Base-by-base conservation (phyloP, 1,284 basidiomycete species). In the Schizophyllum amplum region DNA sequence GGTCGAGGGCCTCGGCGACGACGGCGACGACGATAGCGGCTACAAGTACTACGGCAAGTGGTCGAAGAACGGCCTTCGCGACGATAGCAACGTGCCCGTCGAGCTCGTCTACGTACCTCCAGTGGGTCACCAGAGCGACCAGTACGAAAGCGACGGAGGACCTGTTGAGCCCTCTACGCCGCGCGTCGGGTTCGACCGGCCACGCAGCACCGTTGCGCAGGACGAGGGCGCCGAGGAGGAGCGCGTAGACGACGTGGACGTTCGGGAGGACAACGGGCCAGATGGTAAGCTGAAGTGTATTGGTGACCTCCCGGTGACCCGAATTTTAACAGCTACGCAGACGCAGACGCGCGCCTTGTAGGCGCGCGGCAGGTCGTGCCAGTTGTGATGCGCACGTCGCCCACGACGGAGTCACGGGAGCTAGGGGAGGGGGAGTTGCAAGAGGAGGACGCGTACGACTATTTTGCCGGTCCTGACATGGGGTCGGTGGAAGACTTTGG, bases 101-200 rank as follows among this genome's bases (percentile, higher is more conserved):
- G 81, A 82, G 60, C 78, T 92, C 60, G 85, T 92, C 3, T 94
- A 93, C 67, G 82, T 84, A 21, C 90, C 90, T 0, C 81, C 86
- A 20, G 69, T 75, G 24, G 72, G 75, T 56, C 11, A 17, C 13
- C 33, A 42, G 17, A 17, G 13, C 17, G 33, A 42, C 33, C 33
- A 42, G 33, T 42, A 13, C 17, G 63, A 65, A 24, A n/a, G n/a
- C n/a, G n/a, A n/a, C n/a, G n/a, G n/a, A n/a, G n/a, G n/a, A n/a
- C 66, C 67, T 26, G 61, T 62, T 24, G 63, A 62, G 33, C 50
- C 17, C 52, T 57, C 20, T 42, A 42, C 33, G 33, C 33, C 33
- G 33, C 33, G 33, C 7, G 33, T 42, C 33, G 33, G 33, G 17
- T 50, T 22, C 13, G 48, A n/a, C n/a, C n/a, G 20, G 2, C 48